A percentile compares a stretch with the other conserved stretches of the same genome.
These are phyloP conservation scores for Colletotrichum orchidophilum DNA, from an alignment of 2,329 filamentous ascomycete genomes.

Conservation along the genomic window DNA sequence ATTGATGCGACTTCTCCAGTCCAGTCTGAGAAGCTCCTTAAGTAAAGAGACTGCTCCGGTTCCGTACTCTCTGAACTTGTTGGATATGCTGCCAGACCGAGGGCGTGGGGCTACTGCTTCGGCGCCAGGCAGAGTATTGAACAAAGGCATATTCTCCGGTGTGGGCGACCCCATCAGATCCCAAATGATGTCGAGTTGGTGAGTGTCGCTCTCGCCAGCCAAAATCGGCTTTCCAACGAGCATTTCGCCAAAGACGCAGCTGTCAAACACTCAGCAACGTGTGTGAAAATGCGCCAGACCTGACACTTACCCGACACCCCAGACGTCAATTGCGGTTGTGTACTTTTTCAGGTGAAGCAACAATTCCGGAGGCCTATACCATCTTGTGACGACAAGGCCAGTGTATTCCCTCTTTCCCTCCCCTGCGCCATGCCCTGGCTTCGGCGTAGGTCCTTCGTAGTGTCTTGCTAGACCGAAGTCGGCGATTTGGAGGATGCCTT, in stretches of 20 bases:
- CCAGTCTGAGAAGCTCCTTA: slow-evolving; percentile 83
- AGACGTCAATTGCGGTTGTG: slow-evolving; percentile 97
- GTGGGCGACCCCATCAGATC: slow-evolving; percentile 90
- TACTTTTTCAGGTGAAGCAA: slow-evolving; percentile 88
- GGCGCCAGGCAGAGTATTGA: slow-evolving; percentile 82
- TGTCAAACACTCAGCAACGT: slow-evolving; percentile 46
- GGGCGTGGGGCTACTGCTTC: slow-evolving; percentile 75
- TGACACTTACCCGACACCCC: slow-evolving; percentile 86
- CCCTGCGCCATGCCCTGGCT: slow-evolving; percentile 80
- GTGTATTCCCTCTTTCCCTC: slow-evolving; percentile 92
- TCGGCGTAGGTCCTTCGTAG: slow-evolving; percentile 86
- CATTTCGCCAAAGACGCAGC: slow-evolving; percentile 99
- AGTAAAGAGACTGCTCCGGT: slow-evolving; percentile 81
- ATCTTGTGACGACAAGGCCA: slow-evolving; percentile 93
- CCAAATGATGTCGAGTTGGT: slow-evolving; percentile 95
- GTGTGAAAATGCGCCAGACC: not conserved
- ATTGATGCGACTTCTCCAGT: slow-evolving; percentile 90
- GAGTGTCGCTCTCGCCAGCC: slow-evolving; percentile 84
- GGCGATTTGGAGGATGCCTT: slow-evolving; percentile 92
- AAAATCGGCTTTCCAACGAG: slow-evolving; percentile 92
- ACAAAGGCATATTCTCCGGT: slow-evolving; percentile 92
- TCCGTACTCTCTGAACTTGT: slow-evolving; percentile 80
- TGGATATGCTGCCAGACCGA: slow-evolving; percentile 71
- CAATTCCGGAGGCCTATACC: slow-evolving; percentile 96
- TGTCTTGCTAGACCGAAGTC: slow-evolving; percentile 96